Percentiles rank a stretch among this genome's conserved stretches.
Conservation (phyloP, 2,329 filamentous ascomycete genomes). For the Fusarium pseudoanthophilum region DNA sequence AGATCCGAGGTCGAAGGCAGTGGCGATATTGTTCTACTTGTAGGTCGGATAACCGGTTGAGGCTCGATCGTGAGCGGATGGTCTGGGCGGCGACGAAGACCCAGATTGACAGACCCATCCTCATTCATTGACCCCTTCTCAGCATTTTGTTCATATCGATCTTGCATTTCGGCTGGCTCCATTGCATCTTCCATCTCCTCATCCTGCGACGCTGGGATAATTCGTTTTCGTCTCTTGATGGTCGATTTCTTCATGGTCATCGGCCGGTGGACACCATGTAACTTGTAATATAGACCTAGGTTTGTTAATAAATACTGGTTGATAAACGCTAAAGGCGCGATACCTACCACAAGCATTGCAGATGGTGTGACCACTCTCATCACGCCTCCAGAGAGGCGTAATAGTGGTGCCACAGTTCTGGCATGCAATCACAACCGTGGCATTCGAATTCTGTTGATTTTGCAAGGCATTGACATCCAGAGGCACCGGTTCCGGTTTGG, state of each 20-base stretch:
- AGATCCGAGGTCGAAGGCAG: constrained; percentile 57
- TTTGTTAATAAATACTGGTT: constrained; percentile 17
- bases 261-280: constrained; percentile 91
- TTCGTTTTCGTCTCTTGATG: constrained; percentile 94
- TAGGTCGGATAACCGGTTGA: constrained; percentile 56
- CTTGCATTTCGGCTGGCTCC: constrained; percentile 55
- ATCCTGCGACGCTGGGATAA: constrained; percentile 79
- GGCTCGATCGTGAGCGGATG: constrained; percentile 60
- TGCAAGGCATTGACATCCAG: constrained; percentile 51
- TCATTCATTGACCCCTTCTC: constrained; percentile 69
- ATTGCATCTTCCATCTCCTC: constrained; percentile 61
- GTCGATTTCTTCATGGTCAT: constrained; percentile 99
- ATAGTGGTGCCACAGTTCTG: constrained; percentile 98
- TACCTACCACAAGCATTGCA: constrained; percentile 96
- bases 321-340: neutral
- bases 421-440: constrained; percentile 79
- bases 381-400: constrained; percentile 93
- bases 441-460: constrained; percentile 45
- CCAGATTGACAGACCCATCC: constrained; percentile 73
- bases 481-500: constrained; percentile 45
- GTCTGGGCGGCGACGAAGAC: constrained; percentile 61
- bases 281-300: constrained; percentile 91
- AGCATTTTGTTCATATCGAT: constrained; percentile 50
- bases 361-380: constrained; percentile 94
- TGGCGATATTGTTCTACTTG: constrained; percentile 57